Percentiles rank a stretch among this genome's conserved stretches.
phyloP scores from a whole-genome alignment of 2,329 filamentous ascomycete genomes.

The Stagonosporopsis cucurbitacearum region DNA sequence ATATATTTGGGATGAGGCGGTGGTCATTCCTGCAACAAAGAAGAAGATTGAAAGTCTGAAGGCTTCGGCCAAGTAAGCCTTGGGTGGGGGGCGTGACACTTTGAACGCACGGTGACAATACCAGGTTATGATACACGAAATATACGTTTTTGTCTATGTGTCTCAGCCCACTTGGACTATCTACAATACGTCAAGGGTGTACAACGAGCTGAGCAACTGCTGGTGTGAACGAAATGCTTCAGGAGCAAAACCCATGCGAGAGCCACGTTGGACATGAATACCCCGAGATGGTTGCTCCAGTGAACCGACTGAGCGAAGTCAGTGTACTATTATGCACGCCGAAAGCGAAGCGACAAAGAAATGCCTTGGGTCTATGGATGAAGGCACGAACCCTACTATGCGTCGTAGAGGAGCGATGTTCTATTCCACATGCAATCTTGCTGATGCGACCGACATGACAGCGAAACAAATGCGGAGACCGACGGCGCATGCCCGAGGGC shows the following conservation, averaged over 20 bases:
- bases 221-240: background rate
- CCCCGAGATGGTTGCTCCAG: background rate
- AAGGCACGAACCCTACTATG: constrained; percentile 11
- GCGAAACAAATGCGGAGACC: constrained; percentile 19
- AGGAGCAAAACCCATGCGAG: background rate
- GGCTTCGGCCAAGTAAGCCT: constrained; percentile 26
- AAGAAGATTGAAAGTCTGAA: constrained; percentile 38
- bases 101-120: background rate
- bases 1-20: constrained; percentile 44
- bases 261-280: background rate
- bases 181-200: background rate
- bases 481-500: constrained; percentile 20
- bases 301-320: background rate
- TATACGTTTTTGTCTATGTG: background rate
- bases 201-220: background rate
- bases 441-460: background rate
- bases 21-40: constrained; percentile 24
- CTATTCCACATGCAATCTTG: background rate
- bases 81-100: background rate
- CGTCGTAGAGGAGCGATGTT: background rate
- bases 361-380: background rate
- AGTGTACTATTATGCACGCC: background rate
- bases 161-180: background rate
- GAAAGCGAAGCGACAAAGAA: constrained; percentile 8
- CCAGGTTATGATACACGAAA: background rate